Conservation (phyloP, 805 yeast genomes). For the Pichia pseudocactophila region DNA sequence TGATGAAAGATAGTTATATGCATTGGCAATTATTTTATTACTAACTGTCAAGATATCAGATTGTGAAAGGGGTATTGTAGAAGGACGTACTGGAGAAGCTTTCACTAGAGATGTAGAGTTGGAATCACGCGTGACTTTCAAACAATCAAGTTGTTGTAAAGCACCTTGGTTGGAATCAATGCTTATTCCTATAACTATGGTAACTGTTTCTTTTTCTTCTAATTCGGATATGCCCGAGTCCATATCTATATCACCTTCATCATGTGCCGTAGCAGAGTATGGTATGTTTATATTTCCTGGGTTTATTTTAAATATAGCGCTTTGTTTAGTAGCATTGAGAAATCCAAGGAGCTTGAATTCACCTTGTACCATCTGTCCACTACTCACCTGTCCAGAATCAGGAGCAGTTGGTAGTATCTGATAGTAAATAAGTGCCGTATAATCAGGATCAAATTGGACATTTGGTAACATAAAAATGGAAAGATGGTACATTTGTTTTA, state of each 20-base stretch:
- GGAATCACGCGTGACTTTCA: conserved; percentile 18
- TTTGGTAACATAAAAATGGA: conserved; percentile 84
- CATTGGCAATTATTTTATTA: conserved; percentile 81
- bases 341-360: conserved; percentile 62
- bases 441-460: conserved; percentile 57
- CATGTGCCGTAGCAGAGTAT: conserved; percentile 2
- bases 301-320: conserved; percentile 83
- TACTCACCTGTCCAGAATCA: conserved; percentile 9
- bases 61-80: conserved; percentile 14
- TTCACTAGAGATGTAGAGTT: neutral
- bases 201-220: conserved; percentile 10
- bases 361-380: conserved; percentile 17
- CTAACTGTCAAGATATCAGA: conserved; percentile 50
- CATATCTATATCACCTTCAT: conserved; percentile 41
- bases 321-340: conserved; percentile 59
- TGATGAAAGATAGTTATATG: conserved; percentile 85
- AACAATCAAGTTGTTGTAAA: conserved; percentile 38
- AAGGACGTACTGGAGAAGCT: conserved; percentile 12
- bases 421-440: conserved; percentile 80
- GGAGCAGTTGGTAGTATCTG: conserved; percentile 47
- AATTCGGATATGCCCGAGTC: conserved; percentile 32
- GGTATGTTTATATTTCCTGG: conserved; percentile 23
- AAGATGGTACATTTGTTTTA: conserved; percentile 53
- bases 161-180: conserved; percentile 74
- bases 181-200: conserved; percentile 67